A percentile compares a stretch with the other conserved stretches of the same genome.
These are phyloP conservation scores for Neofusicoccum ribis DNA, from an alignment of 2,329 filamentous ascomycete genomes.

Conservation along the genomic window DNA sequence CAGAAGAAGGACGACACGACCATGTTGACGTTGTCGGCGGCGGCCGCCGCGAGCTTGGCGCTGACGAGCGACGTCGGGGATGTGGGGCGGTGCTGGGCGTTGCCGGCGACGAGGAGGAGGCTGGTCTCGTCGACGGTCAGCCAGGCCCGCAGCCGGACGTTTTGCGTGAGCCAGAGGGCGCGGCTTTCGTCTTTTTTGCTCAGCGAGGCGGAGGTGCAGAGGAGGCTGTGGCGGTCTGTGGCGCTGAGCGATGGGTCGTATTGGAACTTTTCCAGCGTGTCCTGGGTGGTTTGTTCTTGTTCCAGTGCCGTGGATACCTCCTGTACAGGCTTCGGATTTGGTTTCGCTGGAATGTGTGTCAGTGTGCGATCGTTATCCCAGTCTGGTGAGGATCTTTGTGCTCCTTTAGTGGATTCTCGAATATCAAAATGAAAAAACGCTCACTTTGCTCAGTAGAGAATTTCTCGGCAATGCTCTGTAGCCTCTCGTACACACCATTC, in stretches of 20 bases:
- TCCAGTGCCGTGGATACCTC: background rate
- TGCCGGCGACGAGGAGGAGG: slow-evolving; percentile 13
- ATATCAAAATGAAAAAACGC: background rate
- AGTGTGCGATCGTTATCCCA: no score
- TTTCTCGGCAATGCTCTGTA: background rate
- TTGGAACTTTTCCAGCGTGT: background rate
- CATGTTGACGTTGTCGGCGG: background rate
- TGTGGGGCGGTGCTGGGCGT: background rate
- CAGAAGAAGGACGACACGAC: slow-evolving; percentile 20
- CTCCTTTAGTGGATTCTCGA: no score
- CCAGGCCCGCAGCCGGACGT: slow-evolving; percentile 15
- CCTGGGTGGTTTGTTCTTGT: background rate
- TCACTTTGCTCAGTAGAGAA: background rate
- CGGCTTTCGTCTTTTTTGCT: slow-evolving; percentile 1
- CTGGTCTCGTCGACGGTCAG: slow-evolving; percentile 16
- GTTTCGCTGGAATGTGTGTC: background rate
- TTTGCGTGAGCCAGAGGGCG: background rate
- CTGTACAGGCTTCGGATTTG: background rate
- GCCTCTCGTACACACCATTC: no score
- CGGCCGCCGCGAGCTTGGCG: background rate
- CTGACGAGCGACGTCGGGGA: slow-evolving; percentile 14
- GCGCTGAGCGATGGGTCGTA: background rate
- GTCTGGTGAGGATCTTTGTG: no score
- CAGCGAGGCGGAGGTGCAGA: background rate
- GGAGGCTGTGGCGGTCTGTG: background rate